Base-by-base conservation (phyloP, 352 stramenopile genomes). In the Globisporangium iwayamae region DNA sequence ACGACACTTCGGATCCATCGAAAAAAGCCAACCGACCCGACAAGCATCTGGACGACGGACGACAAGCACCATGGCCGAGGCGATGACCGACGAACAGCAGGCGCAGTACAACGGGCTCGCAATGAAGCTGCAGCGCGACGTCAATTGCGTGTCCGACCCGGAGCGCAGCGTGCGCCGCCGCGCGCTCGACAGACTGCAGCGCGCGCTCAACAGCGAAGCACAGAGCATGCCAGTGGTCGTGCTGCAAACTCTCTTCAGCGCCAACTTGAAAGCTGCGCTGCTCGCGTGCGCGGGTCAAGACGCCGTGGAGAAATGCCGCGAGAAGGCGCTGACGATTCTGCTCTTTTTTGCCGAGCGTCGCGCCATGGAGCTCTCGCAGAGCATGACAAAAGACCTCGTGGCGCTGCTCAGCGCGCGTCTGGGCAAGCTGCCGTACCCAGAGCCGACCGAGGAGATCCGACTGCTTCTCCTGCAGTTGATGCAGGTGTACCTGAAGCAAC, bases 91-190 rank as follows among this genome's bases (percentile, higher is more conserved):
- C 18, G 79, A 83, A 32, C 74, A 90, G 32, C 78, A 84, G 61
- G 67, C 68, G 56, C 61, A 76, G 68, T 85, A 81, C 72, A 74
- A 72, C 39, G 78, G 79, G 74, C 70, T 91, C 56, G 53, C 75
- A 22, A 93, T 93, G 81, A 88, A 90, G 68, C 80, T 95, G 50
- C 83, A 93, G 71, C 84, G 81, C 41, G 86, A 95, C 62, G 66
- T 95, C 55, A 95, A 95, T 67, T 95, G 86, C 54, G 64, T 95
- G 32, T 43, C 68, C 16, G 86, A 93, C 53, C 71, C 86, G 3
- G 81, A 93, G 52, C 86, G 86, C 56, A 76, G 67, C 18, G 76
- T 93, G 51, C 84, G 84, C 11, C 85, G 85, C 14, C 84, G 84
- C 38, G 85, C 84, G 18, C 74, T 80, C 22, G 84, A 95, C 56